Evolutionary conservation across 2,329 filamentous ascomycete genomes (phyloP).

Genomic region (Cordyceps fumosorosea): DNA sequence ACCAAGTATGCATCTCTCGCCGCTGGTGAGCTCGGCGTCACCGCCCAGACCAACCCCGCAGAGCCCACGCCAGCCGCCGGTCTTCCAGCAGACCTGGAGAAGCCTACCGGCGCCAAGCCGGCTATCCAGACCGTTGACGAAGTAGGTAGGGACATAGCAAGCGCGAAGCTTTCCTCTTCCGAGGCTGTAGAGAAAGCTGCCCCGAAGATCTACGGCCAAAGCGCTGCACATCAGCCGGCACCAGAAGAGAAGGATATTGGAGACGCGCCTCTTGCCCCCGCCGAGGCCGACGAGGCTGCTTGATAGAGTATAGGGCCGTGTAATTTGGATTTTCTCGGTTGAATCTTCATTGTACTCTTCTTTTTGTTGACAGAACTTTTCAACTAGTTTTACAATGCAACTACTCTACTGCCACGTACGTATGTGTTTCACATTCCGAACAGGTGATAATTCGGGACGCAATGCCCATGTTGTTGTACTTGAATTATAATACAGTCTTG

Average conservation of each 20-base stretch:
- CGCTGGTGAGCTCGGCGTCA: neutral
- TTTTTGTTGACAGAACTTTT: neutral
- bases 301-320: neutral
- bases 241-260: constrained; percentile 6
- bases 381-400: neutral
- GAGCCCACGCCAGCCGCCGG: neutral
- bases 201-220: neutral
- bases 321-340: neutral
- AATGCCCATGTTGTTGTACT: neutral
- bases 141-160: neutral
- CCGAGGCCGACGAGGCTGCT: neutral
- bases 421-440: neutral
- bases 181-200: neutral
- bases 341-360: neutral
- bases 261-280: neutral
- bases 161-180: neutral
- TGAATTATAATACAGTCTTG: neutral
- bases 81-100: neutral
- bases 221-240: neutral
- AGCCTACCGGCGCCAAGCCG: neutral
- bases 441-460: neutral
- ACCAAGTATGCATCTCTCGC: neutral
- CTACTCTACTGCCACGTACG: neutral
- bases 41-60: neutral
- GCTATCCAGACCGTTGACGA: neutral